Evolutionary conservation across 2,329 filamentous ascomycete genomes (phyloP).

Genomic region (Xylariaceae sp.): DNA sequence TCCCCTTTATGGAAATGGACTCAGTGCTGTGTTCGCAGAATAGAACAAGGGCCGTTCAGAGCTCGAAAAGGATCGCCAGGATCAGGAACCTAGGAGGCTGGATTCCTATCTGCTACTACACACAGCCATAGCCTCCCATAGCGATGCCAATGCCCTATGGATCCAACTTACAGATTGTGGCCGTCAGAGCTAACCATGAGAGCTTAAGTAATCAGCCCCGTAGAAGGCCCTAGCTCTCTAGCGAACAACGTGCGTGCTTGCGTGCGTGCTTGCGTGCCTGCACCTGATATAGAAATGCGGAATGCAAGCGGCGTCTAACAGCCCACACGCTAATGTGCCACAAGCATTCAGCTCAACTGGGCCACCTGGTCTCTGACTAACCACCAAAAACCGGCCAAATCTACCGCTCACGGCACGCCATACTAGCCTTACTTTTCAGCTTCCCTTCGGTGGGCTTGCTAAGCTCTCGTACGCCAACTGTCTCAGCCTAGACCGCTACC

Average conservation of each 20-base stretch:
- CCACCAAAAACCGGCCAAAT: no score
- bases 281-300: conserved; percentile 24
- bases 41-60: conserved; percentile 15
- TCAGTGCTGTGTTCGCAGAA: conserved; percentile 7
- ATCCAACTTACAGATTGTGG: conserved; percentile 5
- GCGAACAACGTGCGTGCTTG: not conserved
- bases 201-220: conserved; percentile 4
- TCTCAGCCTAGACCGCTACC: conserved; percentile 15
- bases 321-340: conserved; percentile 15
- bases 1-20: not conserved
- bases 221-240: conserved; percentile 17
- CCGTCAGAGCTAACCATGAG: not conserved
- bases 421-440: conserved; percentile 24
- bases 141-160: not conserved
- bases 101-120: conserved; percentile 9
- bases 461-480: conserved; percentile 15
- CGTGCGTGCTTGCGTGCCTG: no score
- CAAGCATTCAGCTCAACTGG: conserved; percentile 15
- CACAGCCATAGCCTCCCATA: not conserved
- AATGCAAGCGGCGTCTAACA: conserved; percentile 18
- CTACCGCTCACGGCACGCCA: conserved; percentile 5
- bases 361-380: not conserved
- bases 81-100: conserved; percentile 11
- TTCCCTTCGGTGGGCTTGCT: conserved; percentile 13
- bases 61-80: conserved; percentile 22